Evolutionary conservation across 164 flowering plant species (phyloP).

Genomic region (Protea cynaroides): DNA sequence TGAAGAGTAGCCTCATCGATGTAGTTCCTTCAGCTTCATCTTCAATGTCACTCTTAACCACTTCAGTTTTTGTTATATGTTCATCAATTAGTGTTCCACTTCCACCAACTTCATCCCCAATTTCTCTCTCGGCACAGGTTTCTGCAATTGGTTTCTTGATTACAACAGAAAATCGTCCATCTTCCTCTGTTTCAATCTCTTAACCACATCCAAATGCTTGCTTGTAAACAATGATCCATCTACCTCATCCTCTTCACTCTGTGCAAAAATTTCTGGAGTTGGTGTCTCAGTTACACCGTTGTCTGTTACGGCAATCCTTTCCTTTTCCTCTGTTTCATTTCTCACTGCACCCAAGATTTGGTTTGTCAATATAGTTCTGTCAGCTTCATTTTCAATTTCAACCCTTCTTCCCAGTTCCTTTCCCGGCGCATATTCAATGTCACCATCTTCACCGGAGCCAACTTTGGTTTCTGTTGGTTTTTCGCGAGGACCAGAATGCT

Average conservation of each 20-base stretch:
- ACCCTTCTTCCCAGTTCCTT: background rate
- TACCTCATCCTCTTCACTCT: background rate
- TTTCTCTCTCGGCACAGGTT: too few relatives aligned
- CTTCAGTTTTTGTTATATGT: slow-evolving; percentile 10
- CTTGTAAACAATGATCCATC: background rate
- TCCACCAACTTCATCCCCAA: slow-evolving; percentile 4
- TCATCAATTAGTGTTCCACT: slow-evolving; percentile 11
- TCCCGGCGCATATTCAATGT: slow-evolving; percentile 12
- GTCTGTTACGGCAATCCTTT: background rate
- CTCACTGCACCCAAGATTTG: too few relatives aligned
- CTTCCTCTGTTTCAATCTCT: slow-evolving; percentile 21
- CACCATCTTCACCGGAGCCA: slow-evolving; percentile 21
- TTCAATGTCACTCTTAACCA: slow-evolving; percentile 15
- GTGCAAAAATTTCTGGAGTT: background rate
- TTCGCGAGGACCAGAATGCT: slow-evolving; percentile 19
- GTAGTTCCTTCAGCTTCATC: slow-evolving; percentile 11
- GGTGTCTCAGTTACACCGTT: slow-evolving; percentile 6
- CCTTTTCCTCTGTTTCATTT: too few relatives aligned
- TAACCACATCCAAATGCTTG: slow-evolving; percentile 18
- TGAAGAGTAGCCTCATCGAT: slow-evolving; percentile 5
- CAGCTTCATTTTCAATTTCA: too few relatives aligned
- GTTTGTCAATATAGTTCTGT: too few relatives aligned
- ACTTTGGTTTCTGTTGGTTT: slow-evolving; percentile 20
- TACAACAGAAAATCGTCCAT: slow-evolving; percentile 14
- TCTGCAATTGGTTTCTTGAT: background rate